Evolutionary conservation across 1,139 yeast genomes (phyloP), one percentile per base, ranked within the genome.

Genomic region (Protomyces inundatus): DNA sequence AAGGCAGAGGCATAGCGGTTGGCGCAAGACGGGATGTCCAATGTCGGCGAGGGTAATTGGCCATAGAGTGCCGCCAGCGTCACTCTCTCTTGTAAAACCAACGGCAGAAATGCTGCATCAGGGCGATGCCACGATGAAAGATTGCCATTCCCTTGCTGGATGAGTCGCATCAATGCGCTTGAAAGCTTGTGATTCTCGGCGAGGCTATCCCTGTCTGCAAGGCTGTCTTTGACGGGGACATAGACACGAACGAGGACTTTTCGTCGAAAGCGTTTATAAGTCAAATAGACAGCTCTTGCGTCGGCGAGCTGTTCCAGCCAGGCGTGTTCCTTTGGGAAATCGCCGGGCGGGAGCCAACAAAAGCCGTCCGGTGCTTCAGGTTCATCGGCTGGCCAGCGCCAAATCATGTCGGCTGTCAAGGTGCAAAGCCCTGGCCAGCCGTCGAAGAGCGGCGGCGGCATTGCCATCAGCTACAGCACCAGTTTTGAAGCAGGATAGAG

Each of bases 291-390:
- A 23, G 50, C 35, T 12, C 50, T 51, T 16, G n/a, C 30, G 4
- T 16, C 14, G n/a, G 51, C 39, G 54, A 57, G 37, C 14, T 12
- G 14, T 6, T 57, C 61, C 33, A 57, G 61, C 61, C 61, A 57
- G n/a, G 32, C 50, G 50, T 54, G 51, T 12, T 50, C 30, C 32
- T 34, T 39, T 3, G 61, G 61, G 23, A 57, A 57, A n/a, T 9
- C 12, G 6, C 61, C 55, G 6, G 61, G 55, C 3, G 61, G 55
- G 33, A 57, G 55, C 61, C 61, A 57, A 14, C 14, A 23, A 45
- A 54, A 57, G 6, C 59, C 35, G n/a, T 59, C 64, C 36, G 64
- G 48, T 7, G 64, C 58, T 10, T 35, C 48, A 10, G 53, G 54
- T 36, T 53, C 64, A n/a, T 39, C 42, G 6, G 42, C 42, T 10